These are phyloP conservation scores for Globisporangium echinulatum DNA, from an alignment of 352 stramenopile genomes.

Conservation along the genomic window DNA sequence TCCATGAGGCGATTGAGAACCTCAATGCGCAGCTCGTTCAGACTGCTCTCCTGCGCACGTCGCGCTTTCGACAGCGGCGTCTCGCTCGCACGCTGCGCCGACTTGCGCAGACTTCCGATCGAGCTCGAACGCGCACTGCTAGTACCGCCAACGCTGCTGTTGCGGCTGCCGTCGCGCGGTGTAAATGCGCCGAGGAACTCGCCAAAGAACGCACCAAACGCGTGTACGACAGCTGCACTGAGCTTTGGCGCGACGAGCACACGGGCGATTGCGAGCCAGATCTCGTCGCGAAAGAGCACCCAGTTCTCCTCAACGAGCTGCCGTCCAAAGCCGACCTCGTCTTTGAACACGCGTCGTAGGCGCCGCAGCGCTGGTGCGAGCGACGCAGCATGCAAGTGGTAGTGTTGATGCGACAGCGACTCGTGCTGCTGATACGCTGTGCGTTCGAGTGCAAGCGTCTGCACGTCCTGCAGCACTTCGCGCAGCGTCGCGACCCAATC, in stretches of 20 bases:
- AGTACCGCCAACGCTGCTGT: conserved; percentile 1
- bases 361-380: conserved; percentile 45
- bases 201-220: conserved; percentile 42
- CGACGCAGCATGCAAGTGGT: conserved; percentile 12
- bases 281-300: conserved; percentile 52
- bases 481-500: conserved; percentile 54
- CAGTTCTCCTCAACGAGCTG: conserved; percentile 47
- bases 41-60: conserved; percentile 11
- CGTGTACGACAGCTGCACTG: conserved; percentile 35
- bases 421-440: conserved; percentile 30
- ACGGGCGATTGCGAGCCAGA: conserved; percentile 45
- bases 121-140: neutral
- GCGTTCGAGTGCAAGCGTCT: conserved; percentile 52
- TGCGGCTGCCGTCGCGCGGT: conserved; percentile 5
- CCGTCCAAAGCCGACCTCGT: conserved; percentile 37
- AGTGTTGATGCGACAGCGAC: neutral
- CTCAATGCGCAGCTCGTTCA: conserved; percentile 39
- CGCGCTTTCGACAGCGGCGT: conserved; percentile 9
- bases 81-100: conserved; percentile 9
- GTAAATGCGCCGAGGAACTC: conserved; percentile 28
- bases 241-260: conserved; percentile 41
- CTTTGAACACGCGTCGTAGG: conserved; percentile 36
- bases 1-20: conserved; percentile 39
- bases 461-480: conserved; percentile 61
- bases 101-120: neutral